phyloP scores from a whole-genome alignment of 108 stramenopile species.

The Discostella stelligeroides region DNA sequence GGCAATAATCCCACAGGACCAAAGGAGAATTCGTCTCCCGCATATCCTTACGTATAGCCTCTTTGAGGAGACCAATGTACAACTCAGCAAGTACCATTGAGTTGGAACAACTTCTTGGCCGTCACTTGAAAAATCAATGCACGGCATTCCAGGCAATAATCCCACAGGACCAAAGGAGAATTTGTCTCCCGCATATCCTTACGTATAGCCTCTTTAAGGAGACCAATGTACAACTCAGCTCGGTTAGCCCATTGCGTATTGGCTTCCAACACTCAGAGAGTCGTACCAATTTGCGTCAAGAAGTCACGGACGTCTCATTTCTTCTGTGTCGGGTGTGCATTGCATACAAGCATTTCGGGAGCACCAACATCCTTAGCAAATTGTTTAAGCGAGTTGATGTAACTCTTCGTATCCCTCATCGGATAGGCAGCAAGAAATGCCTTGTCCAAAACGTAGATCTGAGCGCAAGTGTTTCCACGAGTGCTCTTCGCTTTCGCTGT shows the following conservation, averaged over 20 bases:
- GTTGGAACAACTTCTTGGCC: too few relatives aligned
- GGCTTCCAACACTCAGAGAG: constrained; percentile 13
- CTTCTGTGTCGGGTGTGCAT: constrained; percentile 19
- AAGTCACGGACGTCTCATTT: constrained; percentile 6
- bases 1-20: too few relatives aligned
- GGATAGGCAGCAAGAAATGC: too few relatives aligned
- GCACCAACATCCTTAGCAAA: constrained; percentile 45
- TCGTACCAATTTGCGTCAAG: constrained; percentile 28
- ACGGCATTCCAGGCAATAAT: too few relatives aligned
- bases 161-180: too few relatives aligned
- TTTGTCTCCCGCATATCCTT: constrained; percentile 36
- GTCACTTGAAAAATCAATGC: too few relatives aligned
- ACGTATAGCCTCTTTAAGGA: constrained; percentile 34
- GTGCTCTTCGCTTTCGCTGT: too few relatives aligned
- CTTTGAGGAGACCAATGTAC: constrained; percentile 28
- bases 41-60: constrained; percentile 38
- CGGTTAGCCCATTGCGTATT: constrained; percentile 37
- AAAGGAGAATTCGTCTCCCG: too few relatives aligned
- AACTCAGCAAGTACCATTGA: constrained; percentile 25
- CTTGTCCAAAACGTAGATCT: constrained; percentile 30
- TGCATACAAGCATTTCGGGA: constrained; percentile 31
- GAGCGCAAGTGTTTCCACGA: constrained; percentile 16
- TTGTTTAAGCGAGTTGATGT: constrained; percentile 25
- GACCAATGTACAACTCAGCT: too few relatives aligned
- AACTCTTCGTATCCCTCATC: constrained; percentile 31